Evolutionary conservation across 1,139 yeast species (phyloP), one percentile per base, ranked within the genome.

Genomic region (Taphrina confusa): DNA sequence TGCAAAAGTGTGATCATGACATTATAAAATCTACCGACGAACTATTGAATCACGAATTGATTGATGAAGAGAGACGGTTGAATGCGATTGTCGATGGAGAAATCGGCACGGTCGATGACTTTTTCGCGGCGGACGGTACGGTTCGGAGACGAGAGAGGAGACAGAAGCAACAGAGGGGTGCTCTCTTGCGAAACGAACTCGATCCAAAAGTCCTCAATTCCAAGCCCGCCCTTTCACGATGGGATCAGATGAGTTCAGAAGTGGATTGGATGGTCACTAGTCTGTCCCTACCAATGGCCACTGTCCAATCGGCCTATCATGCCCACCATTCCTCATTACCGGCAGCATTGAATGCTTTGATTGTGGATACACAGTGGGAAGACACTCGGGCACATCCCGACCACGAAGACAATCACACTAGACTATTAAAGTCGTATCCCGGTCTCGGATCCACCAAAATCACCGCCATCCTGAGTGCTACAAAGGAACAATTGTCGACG

Each of bases 1-100:
- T 57, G 30, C 14, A 31, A 25, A 57, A 61, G 44, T 46, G 61
- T 30, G 42, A 33, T n/a, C 33, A 40, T 22, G 63, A 61, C 37
- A 45, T 56, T 18, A n/a, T 31, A 12, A 47, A 49, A 27, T 37
- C 61, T 39, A 36, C 49, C 31, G 63, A 61, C 23, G 63, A 61
- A 51, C 47, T 61, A 11, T 49, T 61, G 34, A 61, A 56, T 37
- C 57, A 36, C n/a, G 61, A 57, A 22, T 22, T 39, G 14, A 40
- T 61, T n/a, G 57, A 60, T n/a, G 34, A 42, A 23, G 51, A 55
- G 20, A 34, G 36, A 25, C 44, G 40, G 16, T 27, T 54, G 45
- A 34, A 18, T 42, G 57, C 50, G 28, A 44, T 44, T 16, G 27
- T 52, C 34, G 46, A 37, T 36, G 47, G 54, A 25, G 44, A 33